phyloP scores from a whole-genome alignment of 306 rosid species.

The Inga laurina region DNA sequence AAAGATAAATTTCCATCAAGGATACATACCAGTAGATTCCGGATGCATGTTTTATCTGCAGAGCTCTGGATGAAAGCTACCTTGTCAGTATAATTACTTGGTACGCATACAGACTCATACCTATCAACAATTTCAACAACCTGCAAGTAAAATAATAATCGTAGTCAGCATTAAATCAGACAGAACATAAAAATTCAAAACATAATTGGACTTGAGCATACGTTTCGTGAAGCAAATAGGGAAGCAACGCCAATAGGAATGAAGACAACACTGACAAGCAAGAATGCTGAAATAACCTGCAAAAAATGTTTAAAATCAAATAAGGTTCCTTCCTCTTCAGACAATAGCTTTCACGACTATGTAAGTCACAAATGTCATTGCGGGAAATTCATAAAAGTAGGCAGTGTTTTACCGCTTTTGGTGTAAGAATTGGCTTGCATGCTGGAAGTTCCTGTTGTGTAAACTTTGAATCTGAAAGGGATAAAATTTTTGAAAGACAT shows the following conservation, averaged over 20 bases:
- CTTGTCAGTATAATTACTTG: conserved; percentile 20
- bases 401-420: conserved; percentile 65
- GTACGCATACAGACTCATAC: conserved; percentile 68
- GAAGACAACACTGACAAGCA: conserved; percentile 75
- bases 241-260: conserved; percentile 87
- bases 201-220: conserved; percentile 35
- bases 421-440: conserved; percentile 93
- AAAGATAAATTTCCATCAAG: background rate
- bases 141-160: conserved; percentile 44
- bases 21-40: conserved; percentile 43
- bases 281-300: conserved; percentile 90
- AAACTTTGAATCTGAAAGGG: conserved; percentile 75
- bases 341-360: background rate
- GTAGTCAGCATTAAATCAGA: conserved; percentile 37
- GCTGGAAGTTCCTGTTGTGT: conserved; percentile 98
- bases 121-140: conserved; percentile 77
- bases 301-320: conserved; percentile 16
- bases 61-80: conserved; percentile 59
- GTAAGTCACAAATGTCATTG: background rate
- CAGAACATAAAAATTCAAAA: conserved; percentile 14
- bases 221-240: conserved; percentile 78
- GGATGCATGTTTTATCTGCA: conserved; percentile 45
- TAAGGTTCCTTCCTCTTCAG: background rate
- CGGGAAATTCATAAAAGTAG: conserved; percentile 1
- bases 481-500: conserved; percentile 4